Evolutionary conservation across 495 filamentous ascomycete species (phyloP), one percentile per base, ranked within the genome.

Genomic region (Aspergillus funiculosus): DNA sequence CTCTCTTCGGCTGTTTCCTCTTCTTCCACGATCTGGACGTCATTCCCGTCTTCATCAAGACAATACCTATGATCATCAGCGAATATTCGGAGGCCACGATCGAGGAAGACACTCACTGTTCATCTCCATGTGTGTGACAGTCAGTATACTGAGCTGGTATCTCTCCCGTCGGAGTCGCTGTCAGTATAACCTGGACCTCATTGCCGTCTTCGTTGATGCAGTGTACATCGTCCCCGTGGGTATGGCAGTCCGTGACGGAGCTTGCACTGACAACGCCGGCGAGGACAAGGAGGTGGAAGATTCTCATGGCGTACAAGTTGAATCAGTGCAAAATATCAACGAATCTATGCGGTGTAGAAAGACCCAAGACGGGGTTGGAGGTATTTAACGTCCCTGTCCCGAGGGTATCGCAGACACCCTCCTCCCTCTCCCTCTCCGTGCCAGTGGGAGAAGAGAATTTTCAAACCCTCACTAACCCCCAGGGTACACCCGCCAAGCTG

Each of bases 81-180:
- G 18, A 22, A 10, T 17, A 11, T 35, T 17, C 10, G 0, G 5
- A 9, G 3, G 4, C 15, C 11, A 7, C n/a, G n/a, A n/a, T n/a
- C 7, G 13, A 25, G 20, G 2, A 4, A n/a, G 4, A 1, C 1
- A 52, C 74, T 48, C 58, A 78, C 75, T 59, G 61, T 40, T 76
- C 60, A 31, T 37, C 56, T 1, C 54, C 74, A 53, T 77, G 75
- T 0, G 55, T 43, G 51, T 80, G 75, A 26, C 79, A 82, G 4
- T 61, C 73, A 0, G 72, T 74, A 44, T 78, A 80, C 34, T 59
- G 50, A 2, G 71, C 58, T 7, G 73, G 71, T 5, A 73, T 46
- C 19, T 68, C 66, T 13, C 61, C 62, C 0, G 72, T 73, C 1
- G 57, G 61, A 10, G 74, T 74, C 5, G 53, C 48, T 21, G 64